Evolutionary conservation across 2,329 filamentous ascomycete genomes (phyloP), one percentile per base, ranked within the genome.

Genomic region (Geoglossum cookeanum): DNA sequence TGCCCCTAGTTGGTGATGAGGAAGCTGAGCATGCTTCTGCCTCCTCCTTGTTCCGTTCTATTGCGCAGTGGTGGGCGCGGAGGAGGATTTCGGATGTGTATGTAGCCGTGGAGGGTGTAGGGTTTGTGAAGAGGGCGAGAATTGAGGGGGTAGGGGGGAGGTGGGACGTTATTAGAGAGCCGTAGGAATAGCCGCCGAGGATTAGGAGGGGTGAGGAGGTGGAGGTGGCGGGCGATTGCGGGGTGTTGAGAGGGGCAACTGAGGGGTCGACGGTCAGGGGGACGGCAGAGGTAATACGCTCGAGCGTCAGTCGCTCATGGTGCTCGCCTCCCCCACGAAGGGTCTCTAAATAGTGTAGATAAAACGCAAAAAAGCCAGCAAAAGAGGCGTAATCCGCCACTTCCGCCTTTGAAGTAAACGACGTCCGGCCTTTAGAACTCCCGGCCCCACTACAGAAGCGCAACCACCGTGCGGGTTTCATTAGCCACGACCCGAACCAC

Each of bases 181-280:
- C 92, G 68, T 96, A 96, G 0, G 89, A 95, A 68, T 96, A 96
- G 11, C 90, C 90, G 1, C 78, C 84, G 5, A 92, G 73, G 4
- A 95, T 63, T 0, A 83, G 61, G 37, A 65, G 63, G 13, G 71
- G 42, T 6, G 2, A 27, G 35, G 17, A 35, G 9, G 29, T 15
- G 44, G 13, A 29, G 4, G 30, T 15, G 27, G 53, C 5, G 9
- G 29, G 7, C 17, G 1, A 39, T n/a, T 39, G 17, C 9, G 2
- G 22, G 22, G 22, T 22, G 30, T 22, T 11, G 56, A 45, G 22
- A 45, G 49, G 9, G 30, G 29, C n/a, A 45, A 37, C 59, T 47
- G 13, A 62, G 59, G 4, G 59, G 32, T 54, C 49, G 49, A 56
- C 54, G 52, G 33, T 15, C 3, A 53, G n/a, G 2, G 49, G 29